Base-by-base conservation (phyloP, 306 rosid species). In the Corylus avellana region DNA sequence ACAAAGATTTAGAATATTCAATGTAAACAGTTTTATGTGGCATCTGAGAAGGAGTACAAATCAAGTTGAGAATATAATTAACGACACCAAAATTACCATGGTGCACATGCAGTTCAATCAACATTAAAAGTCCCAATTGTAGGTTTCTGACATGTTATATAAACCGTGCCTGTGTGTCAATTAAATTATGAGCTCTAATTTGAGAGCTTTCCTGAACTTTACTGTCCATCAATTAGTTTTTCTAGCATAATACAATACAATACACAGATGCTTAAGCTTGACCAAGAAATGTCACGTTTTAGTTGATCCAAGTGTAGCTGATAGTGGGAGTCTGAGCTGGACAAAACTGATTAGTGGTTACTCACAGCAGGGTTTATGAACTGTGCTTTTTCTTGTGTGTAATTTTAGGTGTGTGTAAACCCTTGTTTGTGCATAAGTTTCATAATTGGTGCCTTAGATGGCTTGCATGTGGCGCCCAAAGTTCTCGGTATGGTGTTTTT, bases 1-100 rank as follows among this genome's bases (percentile, higher is more conserved):
- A 62, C 44, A 78, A 56, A 61, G 62, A 10, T n/a, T 47, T 35
- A 68, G 68, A 62, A 32, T 78, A 16, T 82, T 74, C 66, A 57
- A 9, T 8, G 42, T 11, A 80, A 73, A 54, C 4, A 0, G 8
- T 27, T 35, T 37, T 8, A 58, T n/a, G 35, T 58, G 54, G 70
- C 72, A 12, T 56, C 71, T 61, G 47, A 29, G 54, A 13, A 4
- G 22, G 63, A 53, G 74, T 27, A 62, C 49, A 70, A 64, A 51
- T 66, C 77, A 63, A 69, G 42, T 50, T 73, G 70, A 76, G 44
- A 29, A 63, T 32, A 16, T 32, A 32, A 13, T 50, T 39, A 25
- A 29, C 37, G 25, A 50, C 54, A 72, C 66, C 42, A 59, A 61
- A 59, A 49, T 27, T 63, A 69, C 62, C 42, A 74, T 16, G 62